These are phyloP conservation scores for Protomyces macrosporus DNA, from an alignment of 1,139 yeast genomes.

Conservation along the genomic window DNA sequence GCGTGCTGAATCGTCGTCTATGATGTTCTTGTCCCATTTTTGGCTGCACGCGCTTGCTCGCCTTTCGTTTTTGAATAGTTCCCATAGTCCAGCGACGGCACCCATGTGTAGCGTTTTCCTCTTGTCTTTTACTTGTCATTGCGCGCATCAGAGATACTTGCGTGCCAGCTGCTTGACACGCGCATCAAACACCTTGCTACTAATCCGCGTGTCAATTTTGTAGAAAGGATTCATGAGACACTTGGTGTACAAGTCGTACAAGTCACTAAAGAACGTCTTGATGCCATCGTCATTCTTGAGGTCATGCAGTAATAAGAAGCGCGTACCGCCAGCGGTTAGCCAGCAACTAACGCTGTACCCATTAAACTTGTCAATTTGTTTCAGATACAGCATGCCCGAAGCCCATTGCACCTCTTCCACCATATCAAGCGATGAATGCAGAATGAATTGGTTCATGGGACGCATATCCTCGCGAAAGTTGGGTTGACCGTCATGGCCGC, in stretches of 20 bases:
- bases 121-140: not conserved
- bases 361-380: conserved; percentile 78
- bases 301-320: conserved; percentile 74
- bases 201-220: conserved; percentile 65
- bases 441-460: conserved; percentile 66
- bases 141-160: conserved; percentile 54
- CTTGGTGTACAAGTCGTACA: conserved; percentile 83
- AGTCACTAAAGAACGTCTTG: conserved; percentile 74
- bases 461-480: conserved; percentile 26
- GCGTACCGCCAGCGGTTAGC: conserved; percentile 67
- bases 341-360: conserved; percentile 75
- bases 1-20: not conserved
- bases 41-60: too few species aligned
- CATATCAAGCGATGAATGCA: conserved; percentile 81
- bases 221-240: conserved; percentile 84
- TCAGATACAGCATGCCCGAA: conserved; percentile 46
- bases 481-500: conserved; percentile 57
- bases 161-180: conserved; percentile 67
- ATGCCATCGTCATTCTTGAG: conserved; percentile 62
- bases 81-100: too few species aligned
- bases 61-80: too few species aligned
- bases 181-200: conserved; percentile 68
- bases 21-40: too few species aligned
- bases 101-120: not conserved
- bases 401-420: conserved; percentile 87